phyloP scores from a whole-genome alignment of 108 stramenopile species.

The Skeletonema menzelii region DNA sequence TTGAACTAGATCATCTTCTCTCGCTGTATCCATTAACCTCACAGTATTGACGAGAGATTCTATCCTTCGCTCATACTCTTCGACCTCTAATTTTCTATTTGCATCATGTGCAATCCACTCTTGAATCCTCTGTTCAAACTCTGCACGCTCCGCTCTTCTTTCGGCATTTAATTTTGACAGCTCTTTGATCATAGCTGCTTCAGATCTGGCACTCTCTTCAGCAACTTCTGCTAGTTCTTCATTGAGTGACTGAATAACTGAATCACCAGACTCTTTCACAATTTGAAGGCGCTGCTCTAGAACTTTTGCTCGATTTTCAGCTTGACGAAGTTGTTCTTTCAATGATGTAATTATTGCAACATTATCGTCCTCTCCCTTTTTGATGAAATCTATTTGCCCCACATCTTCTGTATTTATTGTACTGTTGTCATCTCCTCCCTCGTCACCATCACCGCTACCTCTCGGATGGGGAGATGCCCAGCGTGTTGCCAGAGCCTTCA shows the following conservation, averaged over 20 bases:
- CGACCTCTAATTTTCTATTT: constrained; percentile 31
- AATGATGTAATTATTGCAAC: constrained; percentile 22
- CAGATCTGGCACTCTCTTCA: constrained; percentile 59
- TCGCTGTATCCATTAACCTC: constrained; percentile 17
- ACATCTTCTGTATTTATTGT: constrained; percentile 20
- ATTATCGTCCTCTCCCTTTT: constrained; percentile 13
- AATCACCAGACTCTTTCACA: constrained; percentile 64
- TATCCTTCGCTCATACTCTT: constrained; percentile 47
- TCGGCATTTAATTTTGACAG: constrained; percentile 57
- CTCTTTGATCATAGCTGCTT: constrained; percentile 71
- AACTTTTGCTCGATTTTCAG: constrained; percentile 33
- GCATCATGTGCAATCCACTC: constrained; percentile 47
- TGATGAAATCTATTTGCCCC: constrained; percentile 3
- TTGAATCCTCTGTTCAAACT: constrained; percentile 42
- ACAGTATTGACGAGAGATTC: constrained; percentile 35
- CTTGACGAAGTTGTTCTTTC: constrained; percentile 39
- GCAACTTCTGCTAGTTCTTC: constrained; percentile 75
- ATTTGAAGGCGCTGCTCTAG: constrained; percentile 65
- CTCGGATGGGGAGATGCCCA: constrained; percentile 30
- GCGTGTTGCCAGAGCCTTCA: constrained; percentile 33
- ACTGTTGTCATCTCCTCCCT: constrained; percentile 2
- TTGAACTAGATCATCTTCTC: constrained; percentile 1
- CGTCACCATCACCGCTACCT: not conserved
- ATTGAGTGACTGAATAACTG: constrained; percentile 66
- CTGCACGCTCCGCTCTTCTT: constrained; percentile 30